These are phyloP conservation scores for Phaeosphaeriaceae sp. DNA, from an alignment of 2,329 filamentous ascomycete species.

Conservation along the genomic window DNA sequence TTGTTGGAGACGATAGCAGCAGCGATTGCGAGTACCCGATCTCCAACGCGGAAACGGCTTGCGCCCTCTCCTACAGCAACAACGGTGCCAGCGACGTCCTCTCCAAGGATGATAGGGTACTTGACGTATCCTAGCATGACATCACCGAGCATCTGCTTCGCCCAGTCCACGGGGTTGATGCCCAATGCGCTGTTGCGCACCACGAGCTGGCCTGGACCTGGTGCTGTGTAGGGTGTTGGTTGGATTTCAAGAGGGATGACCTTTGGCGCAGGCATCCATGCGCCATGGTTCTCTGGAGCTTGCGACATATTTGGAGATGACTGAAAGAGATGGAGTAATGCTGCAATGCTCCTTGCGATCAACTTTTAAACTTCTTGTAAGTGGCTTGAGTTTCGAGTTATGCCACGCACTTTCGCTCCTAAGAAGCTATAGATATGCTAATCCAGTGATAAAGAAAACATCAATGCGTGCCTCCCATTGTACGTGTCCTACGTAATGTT, in stretches of 20 bases:
- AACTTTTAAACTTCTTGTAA: too few species aligned
- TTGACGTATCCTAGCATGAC: constrained; percentile 8
- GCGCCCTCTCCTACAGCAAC: constrained; percentile 51
- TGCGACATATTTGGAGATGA: too few species aligned
- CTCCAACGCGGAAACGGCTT: constrained; percentile 49
- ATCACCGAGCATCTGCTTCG: constrained; percentile 35
- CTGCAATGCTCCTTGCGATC: too few species aligned
- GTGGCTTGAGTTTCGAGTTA: too few species aligned
- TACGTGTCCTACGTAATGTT: too few species aligned
- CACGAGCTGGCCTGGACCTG: constrained; percentile 48
- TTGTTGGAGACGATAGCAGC: constrained; percentile 32
- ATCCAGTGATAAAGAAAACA: too few species aligned
- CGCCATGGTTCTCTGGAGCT: not conserved
- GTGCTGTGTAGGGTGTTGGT: constrained; percentile 45
- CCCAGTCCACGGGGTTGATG: constrained; percentile 55
- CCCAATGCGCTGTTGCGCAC: constrained; percentile 50
- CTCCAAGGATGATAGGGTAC: constrained; percentile 35
- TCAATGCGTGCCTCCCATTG: too few species aligned
- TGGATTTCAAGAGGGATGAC: constrained; percentile 39
- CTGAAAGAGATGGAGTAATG: too few species aligned
- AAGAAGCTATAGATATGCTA: too few species aligned
- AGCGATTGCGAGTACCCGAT: constrained; percentile 49
- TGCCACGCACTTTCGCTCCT: too few species aligned
- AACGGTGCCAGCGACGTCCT: constrained; percentile 53
- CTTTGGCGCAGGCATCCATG: constrained; percentile 4